Conservation (phyloP, 1,284 basidiomycete genomes). For the Fomitopsis schrenkii region DNA sequence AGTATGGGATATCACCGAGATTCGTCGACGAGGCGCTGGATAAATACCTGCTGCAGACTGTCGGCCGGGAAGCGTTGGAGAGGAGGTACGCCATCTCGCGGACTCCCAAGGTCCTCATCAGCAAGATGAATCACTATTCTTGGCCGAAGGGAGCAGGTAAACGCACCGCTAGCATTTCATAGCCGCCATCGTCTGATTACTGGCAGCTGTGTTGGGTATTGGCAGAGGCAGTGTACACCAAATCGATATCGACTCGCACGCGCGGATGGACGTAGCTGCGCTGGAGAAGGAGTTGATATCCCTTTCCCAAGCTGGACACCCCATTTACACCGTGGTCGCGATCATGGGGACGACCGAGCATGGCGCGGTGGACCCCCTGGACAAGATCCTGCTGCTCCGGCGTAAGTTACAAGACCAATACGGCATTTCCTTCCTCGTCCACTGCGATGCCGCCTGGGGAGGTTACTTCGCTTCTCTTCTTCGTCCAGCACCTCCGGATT, state of each 20-base stretch:
- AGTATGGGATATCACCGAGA: conserved; percentile 26
- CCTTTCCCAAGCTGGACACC: conserved; percentile 21
- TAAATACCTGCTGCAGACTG: conserved; percentile 32
- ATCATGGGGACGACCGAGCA: conserved; percentile 44
- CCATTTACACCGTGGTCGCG: conserved; percentile 39
- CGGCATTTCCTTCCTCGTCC: conserved; percentile 38
- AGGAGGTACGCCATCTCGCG: conserved; percentile 22
- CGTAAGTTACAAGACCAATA: conserved; percentile 26
- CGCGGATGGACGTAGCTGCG: conserved; percentile 31
- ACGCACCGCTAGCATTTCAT: conserved; percentile 1
- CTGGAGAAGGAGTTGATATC: conserved; percentile 29
- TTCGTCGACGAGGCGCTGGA: conserved; percentile 23
- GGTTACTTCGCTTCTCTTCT: conserved; percentile 40
- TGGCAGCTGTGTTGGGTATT: conserved; percentile 37
- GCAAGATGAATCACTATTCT: conserved; percentile 39
- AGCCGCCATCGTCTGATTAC: not conserved
- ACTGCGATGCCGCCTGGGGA: conserved; percentile 44
- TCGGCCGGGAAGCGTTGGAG: conserved; percentile 32
- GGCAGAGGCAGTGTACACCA: conserved; percentile 36
- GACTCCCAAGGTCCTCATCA: conserved; percentile 25
- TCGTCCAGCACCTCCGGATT: conserved; percentile 1
- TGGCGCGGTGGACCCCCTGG: conserved; percentile 41
- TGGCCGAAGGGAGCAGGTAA: conserved; percentile 46
- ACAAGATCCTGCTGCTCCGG: conserved; percentile 33
- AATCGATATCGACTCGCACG: conserved; percentile 33